Evolutionary conservation across 106 monocot species (phyloP), one percentile per base, ranked within the genome.

Genomic region (Phalaenopsis equestris): DNA sequence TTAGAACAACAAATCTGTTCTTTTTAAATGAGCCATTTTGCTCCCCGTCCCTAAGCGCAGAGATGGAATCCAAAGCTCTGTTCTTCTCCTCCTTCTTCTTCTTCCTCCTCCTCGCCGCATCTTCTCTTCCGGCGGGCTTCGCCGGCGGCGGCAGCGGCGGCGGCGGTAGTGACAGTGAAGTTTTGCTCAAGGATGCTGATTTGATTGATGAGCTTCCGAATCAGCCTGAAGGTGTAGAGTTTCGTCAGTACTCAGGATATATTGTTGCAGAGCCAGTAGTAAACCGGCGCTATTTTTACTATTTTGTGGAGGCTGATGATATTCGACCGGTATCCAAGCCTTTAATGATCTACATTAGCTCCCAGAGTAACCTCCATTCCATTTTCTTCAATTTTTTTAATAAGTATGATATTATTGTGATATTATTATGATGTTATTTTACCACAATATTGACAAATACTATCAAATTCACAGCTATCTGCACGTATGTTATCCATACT

Each of bases 131-230:
- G 43, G 41, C 74, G 43, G 45, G 15, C 42, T 42, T 6, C 19
- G 7, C 74, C 24, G 42, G 42, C 30, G 5, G 36, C 12, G 17
- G 16, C n/a, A 17, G 21, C 49, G 70, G 42, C 30, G 5, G 36
- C 12, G 17, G 16, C n/a, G 24, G 21, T 30, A 24, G 8, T 38
- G 70, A 38, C 2, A 11, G 61, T 2, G 42, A 47, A 3, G 48
- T 3, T 11, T 17, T 48, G 3, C 49, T 23, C 2, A 76, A 12
- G 6, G 76, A 76, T 76, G 76, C 48, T 0, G 76, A 76, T 46
- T 76, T 76, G 9, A 76, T 76, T 8, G 76, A 76, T 30, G 76
- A 76, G 76, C 76, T 76, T 42, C 76, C 76, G 17, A 76, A 76
- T 49, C 76, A 76, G 76, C 76, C 76, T 5, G 76, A 76, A 3